phyloP scores from a whole-genome alignment of 768 basidiomycete species.

The Suillus subalutaceus region DNA sequence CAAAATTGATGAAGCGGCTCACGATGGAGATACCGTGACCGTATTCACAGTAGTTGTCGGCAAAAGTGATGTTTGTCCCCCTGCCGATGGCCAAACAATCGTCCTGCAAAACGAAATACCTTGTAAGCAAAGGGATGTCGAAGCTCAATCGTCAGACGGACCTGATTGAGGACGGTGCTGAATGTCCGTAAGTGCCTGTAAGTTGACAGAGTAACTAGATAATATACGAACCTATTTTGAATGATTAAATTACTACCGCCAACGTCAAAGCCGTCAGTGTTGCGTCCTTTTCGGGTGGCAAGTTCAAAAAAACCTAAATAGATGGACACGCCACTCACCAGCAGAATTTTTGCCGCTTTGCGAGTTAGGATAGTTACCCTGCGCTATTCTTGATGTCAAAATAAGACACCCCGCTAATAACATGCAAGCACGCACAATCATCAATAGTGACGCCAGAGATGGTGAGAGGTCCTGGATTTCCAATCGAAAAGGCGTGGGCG shows the following conservation, averaged over 20 bases:
- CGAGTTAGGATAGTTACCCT: slow-evolving; percentile 53
- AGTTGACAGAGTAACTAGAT: background rate
- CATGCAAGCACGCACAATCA: slow-evolving; percentile 46
- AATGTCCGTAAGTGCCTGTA: background rate
- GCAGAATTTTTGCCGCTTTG: slow-evolving; percentile 52
- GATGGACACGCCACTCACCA: slow-evolving; percentile 30
- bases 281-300: slow-evolving; percentile 35
- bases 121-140: background rate
- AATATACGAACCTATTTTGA: slow-evolving; percentile 19
- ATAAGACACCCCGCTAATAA: background rate
- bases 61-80: slow-evolving; percentile 48
- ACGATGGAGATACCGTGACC: slow-evolving; percentile 70
- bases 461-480: slow-evolving; percentile 32
- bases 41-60: slow-evolving; percentile 52
- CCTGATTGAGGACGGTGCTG: slow-evolving; percentile 31
- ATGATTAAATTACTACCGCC: slow-evolving; percentile 41
- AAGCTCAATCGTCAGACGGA: background rate
- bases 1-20: slow-evolving; percentile 1
- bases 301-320: background rate
- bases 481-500: slow-evolving; percentile 33
- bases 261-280: slow-evolving; percentile 56
- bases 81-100: slow-evolving; percentile 68
- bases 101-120: slow-evolving; percentile 38
- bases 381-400: slow-evolving; percentile 38
- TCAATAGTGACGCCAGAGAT: slow-evolving; percentile 56